These are phyloP conservation scores for Apiotrichum sp. DNA, from an alignment of 1,284 basidiomycete genomes.

Conservation along the genomic window DNA sequence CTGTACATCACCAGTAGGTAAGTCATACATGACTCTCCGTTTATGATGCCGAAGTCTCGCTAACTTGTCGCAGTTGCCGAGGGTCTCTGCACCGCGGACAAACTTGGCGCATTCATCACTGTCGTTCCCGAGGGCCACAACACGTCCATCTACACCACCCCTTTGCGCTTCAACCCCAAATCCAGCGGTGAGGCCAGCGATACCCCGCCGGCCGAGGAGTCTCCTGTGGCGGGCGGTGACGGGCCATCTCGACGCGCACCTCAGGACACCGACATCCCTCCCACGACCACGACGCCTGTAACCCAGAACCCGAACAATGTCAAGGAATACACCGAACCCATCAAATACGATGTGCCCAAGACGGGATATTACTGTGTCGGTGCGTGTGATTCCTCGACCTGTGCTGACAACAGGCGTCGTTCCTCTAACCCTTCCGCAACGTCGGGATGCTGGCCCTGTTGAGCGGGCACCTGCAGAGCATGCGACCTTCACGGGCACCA, in stretches of 20 bases:
- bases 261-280: not conserved
- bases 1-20: constrained; percentile 52
- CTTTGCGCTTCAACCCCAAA: constrained; percentile 33
- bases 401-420: constrained; percentile 60
- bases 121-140: constrained; percentile 59
- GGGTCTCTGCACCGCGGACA: constrained; percentile 61
- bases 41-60: not conserved
- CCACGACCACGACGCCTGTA: not conserved
- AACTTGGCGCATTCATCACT: constrained; percentile 81
- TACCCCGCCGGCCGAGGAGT: not conserved
- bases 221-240: not conserved
- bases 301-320: constrained; percentile 9
- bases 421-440: constrained; percentile 62
- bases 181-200: not conserved
- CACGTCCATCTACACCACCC: constrained; percentile 53
- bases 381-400: constrained; percentile 28
- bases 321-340: constrained; percentile 32
- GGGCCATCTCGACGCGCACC: not conserved
- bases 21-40: not conserved
- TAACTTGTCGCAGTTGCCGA: constrained; percentile 53
- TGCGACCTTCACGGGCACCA: constrained; percentile 71
- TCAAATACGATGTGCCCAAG: constrained; percentile 72
- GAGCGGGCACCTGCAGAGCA: constrained; percentile 49
- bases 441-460: not conserved
- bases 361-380: constrained; percentile 96